phyloP scores from a whole-genome alignment of 169 alveolate species.

The Cryptosporidium canis region DNA sequence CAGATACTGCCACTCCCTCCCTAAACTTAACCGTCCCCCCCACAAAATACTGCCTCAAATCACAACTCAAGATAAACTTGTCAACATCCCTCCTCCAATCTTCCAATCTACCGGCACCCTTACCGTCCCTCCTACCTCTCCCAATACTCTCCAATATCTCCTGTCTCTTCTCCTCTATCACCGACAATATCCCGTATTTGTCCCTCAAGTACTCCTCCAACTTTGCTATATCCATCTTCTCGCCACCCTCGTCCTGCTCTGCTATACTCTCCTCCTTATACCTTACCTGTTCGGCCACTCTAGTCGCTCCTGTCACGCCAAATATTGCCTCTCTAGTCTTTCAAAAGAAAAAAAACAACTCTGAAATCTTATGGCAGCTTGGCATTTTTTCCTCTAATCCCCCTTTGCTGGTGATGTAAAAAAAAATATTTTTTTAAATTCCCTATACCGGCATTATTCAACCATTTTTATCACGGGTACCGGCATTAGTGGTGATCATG shows the following conservation, averaged over 20 bases:
- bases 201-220: constrained; percentile 18
- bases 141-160: constrained; percentile 10
- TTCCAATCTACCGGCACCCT: background rate
- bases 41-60: constrained; percentile 6
- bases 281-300: background rate
- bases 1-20: background rate
- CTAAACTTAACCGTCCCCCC: background rate
- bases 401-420: no score
- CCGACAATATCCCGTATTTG: constrained; percentile 15
- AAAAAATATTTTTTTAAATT: no score
- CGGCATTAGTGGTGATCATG: no score
- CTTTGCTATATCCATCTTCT: background rate
- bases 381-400: no score
- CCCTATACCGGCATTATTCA: no score
- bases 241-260: no score
- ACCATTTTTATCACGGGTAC: no score
- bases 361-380: no score
- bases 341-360: no score
- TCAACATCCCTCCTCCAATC: constrained; percentile 46
- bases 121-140: background rate
- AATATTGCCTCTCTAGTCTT: no score
- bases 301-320: no score
- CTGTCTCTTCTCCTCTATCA: background rate
- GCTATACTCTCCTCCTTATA: no score
- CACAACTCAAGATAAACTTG: constrained; percentile 42